Evolutionary conservation across 345 rosid genomes (phyloP), one percentile per base, ranked within the genome.

Genomic region (Populus simonii): DNA sequence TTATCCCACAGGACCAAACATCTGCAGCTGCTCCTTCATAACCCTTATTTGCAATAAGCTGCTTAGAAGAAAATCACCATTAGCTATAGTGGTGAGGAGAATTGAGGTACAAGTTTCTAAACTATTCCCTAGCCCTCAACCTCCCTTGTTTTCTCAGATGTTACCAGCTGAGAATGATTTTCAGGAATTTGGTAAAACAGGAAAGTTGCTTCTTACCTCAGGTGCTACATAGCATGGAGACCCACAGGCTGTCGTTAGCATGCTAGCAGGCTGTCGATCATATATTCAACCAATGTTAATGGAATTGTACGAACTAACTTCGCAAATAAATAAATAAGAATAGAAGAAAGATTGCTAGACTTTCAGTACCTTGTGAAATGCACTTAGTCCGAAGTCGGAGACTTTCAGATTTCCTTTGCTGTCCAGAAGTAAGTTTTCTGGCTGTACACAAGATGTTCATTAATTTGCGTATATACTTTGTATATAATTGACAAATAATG

Each of bases 161-260:
- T 47, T 63, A 36, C 66, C 27, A 68, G 36, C 55, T 27, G 29
- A 35, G 68, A 20, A 75, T 66, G 53, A 73, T 43, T 66, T 72
- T 47, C 38, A 17, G 8, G 5, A 71, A 36, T 23, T 12, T 33
- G 17, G 8, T 75, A 23, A 31, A 78, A 22, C 29, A 36, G 8
- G 68, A 65, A 53, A 71, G 2, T 43, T 35, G 72, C 36, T 43
- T 67, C 84, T 83, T 77, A 92, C 98, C 97, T 95, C 99, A 0
- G 99, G 98, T 67, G 98, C 99, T 53, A 91, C 91, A 29, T 95
- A 93, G 77, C 94, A 90, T 0, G 98, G 99, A 33, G 99, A 95
- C 15, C 99, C 98, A 73, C 98, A 95, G 12, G 98, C 91, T 66
- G 98, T 95, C n/a, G 91, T 85, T 65, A 91, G 89, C 87, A 92